Evolutionary conservation across 306 rosid genomes (phyloP), one percentile per base, ranked within the genome.

Genomic region (Cicer bijugum): DNA sequence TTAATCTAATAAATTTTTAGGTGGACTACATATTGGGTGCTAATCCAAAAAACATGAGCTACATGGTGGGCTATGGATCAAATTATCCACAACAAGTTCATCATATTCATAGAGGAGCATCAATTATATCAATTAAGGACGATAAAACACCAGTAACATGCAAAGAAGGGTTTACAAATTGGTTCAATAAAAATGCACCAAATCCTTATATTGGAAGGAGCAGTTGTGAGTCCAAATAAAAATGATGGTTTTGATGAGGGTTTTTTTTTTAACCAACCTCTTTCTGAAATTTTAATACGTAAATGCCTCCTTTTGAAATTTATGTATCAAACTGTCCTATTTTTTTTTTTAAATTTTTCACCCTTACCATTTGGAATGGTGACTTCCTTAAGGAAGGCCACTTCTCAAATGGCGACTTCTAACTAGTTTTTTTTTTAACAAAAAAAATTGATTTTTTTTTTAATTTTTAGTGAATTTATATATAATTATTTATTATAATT

Each of bases 31-130:
- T 88, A 12, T 65, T 89, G 81, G 96, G 96, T 50, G 67, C 83
- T 1, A 92, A 92, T 67, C 93, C 91, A 0, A 59, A 4, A n/a
- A 8, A 17, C 0, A 73, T 81, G 74, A 89, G 96, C 72, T 89
- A 86, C 90, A 88, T 91, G 97, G 86, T 89, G 5, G 97, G 96
- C 1, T 82, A 76, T 0, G 93, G 90, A 1, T 6, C 86, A 47
- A 86, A 72, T 0, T 89, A 74, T 52, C 91, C 90, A 0, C 52
- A 75, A 0, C 78, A 84, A 5, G 39, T 81, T 60, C 96, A 88
- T 75, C 97, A n/a, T n/a, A n/a, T n/a, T n/a, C n/a, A 89, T 17
- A 91, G 96, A 79, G 96, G 67, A 77, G 88, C 90, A 8, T 91
- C 97, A 15, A 89, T 87, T 47, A 71, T 75, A 8, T 88, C 97